Conservation (phyloP, 73 alveolate species). For the Paramecium caudatum region DNA sequence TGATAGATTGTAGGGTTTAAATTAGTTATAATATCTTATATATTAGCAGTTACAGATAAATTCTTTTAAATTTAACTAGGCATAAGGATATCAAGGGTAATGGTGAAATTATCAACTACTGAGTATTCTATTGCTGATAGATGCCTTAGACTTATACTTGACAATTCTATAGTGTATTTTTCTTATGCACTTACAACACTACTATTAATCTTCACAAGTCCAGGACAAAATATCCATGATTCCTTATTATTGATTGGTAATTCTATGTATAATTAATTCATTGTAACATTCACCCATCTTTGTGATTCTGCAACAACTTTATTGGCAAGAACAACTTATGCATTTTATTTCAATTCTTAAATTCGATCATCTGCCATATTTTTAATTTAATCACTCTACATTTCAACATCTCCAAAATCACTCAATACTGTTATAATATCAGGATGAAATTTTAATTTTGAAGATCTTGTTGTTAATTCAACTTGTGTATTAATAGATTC, state of each 20-base stretch:
- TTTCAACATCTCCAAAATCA: conserved; percentile 11
- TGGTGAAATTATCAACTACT: neutral
- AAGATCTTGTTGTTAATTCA: conserved; percentile 43
- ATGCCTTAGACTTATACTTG: conserved; percentile 17
- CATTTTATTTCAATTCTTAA: conserved; percentile 33
- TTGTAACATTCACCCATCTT: conserved; percentile 27
- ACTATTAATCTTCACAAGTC: neutral
- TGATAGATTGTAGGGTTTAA: neutral
- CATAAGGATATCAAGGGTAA: neutral
- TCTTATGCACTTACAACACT: neutral
- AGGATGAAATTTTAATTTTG: conserved; percentile 48
- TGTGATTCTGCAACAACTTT: neutral
- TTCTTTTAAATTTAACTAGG: neutral
- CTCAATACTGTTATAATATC: conserved; percentile 34
- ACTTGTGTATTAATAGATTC: neutral
- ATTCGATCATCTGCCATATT: conserved; percentile 42
- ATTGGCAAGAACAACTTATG: neutral
- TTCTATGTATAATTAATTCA: conserved; percentile 23
- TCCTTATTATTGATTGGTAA: neutral
- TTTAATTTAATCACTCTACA: neutral
- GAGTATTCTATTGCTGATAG: neutral
- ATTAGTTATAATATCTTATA: conserved; percentile 7
- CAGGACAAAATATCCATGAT: conserved; percentile 44
- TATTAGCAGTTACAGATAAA: neutral
- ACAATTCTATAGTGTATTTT: neutral